Conservation (phyloP, 345 rosid species). For the Sapria himalayana region DNA sequence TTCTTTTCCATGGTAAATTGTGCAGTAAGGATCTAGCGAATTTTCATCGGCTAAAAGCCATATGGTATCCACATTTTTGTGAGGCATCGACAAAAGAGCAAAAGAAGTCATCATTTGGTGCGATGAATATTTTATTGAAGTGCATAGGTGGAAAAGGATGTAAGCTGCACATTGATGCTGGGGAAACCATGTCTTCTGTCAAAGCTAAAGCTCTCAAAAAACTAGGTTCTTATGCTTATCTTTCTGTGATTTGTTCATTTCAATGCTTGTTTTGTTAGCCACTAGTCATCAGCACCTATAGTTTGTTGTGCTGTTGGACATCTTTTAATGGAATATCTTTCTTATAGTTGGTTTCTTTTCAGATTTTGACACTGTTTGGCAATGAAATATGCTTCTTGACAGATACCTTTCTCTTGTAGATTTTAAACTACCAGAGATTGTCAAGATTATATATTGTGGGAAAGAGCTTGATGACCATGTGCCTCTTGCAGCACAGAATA, state of each 20-base stretch:
- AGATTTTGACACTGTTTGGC: too few species aligned
- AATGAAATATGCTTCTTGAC: too few species aligned
- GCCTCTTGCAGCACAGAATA: conserved; percentile 64
- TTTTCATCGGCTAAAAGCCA: conserved; percentile 88
- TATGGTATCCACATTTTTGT: conserved; percentile 91
- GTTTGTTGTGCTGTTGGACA: too few species aligned
- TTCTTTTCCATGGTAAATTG: too few species aligned
- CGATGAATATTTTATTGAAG: conserved; percentile 75
- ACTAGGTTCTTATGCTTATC: conserved; percentile 45
- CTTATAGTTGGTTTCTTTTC: too few species aligned
- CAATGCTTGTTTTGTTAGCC: conserved; percentile 1
- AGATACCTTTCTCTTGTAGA: conserved; percentile 38
- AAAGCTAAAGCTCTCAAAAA: conserved; percentile 79
- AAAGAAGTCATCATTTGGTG: conserved; percentile 62
- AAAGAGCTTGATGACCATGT: conserved; percentile 77
- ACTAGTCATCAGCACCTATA: too few species aligned
- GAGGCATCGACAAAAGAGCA: conserved; percentile 80
- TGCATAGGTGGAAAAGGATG: conserved; percentile 97
- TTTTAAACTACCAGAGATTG: conserved; percentile 72
- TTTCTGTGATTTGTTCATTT: conserved; percentile 1
- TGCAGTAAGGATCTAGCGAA: conserved; percentile 82
- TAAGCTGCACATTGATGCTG: conserved; percentile 68
- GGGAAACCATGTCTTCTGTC: conserved; percentile 61
- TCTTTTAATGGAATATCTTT: too few species aligned
- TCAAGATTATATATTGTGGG: conserved; percentile 59